These are phyloP conservation scores for Ziziphus jujuba DNA, from an alignment of 306 rosid species.

Conservation along the genomic window DNA sequence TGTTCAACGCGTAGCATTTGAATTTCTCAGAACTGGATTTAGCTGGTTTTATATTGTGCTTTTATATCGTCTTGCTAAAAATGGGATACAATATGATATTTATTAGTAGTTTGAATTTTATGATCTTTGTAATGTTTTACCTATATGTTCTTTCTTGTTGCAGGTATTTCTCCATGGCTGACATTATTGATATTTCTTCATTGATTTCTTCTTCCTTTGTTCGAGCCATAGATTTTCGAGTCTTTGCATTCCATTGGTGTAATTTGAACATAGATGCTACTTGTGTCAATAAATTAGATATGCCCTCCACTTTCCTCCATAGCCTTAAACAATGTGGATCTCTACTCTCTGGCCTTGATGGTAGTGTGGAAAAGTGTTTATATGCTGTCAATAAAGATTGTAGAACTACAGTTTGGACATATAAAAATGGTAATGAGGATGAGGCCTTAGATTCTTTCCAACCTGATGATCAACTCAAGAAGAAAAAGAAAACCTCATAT, in stretches of 20 bases:
- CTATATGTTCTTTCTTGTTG: conserved; percentile 9
- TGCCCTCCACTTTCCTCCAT: conserved; percentile 32
- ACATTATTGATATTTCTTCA: conserved; percentile 65
- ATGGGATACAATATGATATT: not conserved
- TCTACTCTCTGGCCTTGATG: conserved; percentile 49
- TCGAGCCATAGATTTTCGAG: conserved; percentile 67
- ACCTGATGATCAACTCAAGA: conserved; percentile 68
- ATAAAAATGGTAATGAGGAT: conserved; percentile 52
- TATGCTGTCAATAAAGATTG: conserved; percentile 74
- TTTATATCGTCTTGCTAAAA: not conserved
- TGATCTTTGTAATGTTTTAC: conserved; percentile 4
- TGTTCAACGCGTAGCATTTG: no score
- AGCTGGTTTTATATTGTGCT: not conserved
- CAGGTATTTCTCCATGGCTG: conserved; percentile 83
- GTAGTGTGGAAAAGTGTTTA: conserved; percentile 53
- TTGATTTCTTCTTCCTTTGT: conserved; percentile 57
- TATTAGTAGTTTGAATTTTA: not conserved
- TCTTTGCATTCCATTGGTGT: conserved; percentile 72
- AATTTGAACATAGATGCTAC: conserved; percentile 49
- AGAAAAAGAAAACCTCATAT: conserved; percentile 68
- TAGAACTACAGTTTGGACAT: conserved; percentile 88
- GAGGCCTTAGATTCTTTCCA: conserved; percentile 77
- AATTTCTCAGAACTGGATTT: no score
- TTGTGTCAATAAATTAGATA: conserved; percentile 43
- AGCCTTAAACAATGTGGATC: conserved; percentile 67